These are phyloP conservation scores for Chalaropsis thielavioides DNA, from an alignment of 2,329 filamentous ascomycete species.

Conservation along the genomic window DNA sequence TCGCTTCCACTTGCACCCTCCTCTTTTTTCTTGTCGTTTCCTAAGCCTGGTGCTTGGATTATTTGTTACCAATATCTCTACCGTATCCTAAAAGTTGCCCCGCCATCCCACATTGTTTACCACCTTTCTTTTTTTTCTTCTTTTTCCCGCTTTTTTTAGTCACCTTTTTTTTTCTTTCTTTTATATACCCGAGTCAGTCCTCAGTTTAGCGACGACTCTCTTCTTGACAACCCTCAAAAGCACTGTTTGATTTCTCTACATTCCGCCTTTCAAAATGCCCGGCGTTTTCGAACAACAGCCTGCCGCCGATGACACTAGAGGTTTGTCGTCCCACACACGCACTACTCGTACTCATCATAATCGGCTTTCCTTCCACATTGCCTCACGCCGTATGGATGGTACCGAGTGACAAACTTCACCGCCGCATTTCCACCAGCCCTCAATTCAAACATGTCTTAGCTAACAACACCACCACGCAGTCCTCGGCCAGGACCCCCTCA, in stretches of 20 bases:
- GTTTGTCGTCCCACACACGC: slow-evolving; percentile 21
- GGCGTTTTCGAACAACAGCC: slow-evolving; percentile 25
- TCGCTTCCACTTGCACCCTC: neutral
- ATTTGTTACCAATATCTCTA: neutral
- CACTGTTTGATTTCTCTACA: slow-evolving; percentile 3
- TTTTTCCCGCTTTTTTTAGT: neutral
- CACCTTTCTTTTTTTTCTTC: slow-evolving; percentile 15
- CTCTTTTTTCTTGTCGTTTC: neutral
- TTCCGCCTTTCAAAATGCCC: slow-evolving; percentile 23
- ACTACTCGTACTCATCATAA: neutral
- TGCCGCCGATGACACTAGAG: slow-evolving; percentile 27
- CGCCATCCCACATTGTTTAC: slow-evolving; percentile 14
- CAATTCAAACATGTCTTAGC: neutral
- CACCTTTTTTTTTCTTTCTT: neutral
- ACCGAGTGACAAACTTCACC: neutral
- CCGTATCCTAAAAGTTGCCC: slow-evolving; percentile 15
- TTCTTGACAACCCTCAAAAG: neutral
- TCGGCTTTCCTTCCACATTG: neutral
- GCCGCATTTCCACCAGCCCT: neutral
- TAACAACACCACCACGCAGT: slow-evolving; percentile 32
- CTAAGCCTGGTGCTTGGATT: slow-evolving; percentile 2
- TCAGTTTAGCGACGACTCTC: neutral
- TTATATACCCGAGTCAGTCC: neutral
- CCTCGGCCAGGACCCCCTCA: slow-evolving; percentile 84
- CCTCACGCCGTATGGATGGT: too few relatives aligned